Conservation (phyloP, 139 green algal species). For the Gonium pectorale region DNA sequence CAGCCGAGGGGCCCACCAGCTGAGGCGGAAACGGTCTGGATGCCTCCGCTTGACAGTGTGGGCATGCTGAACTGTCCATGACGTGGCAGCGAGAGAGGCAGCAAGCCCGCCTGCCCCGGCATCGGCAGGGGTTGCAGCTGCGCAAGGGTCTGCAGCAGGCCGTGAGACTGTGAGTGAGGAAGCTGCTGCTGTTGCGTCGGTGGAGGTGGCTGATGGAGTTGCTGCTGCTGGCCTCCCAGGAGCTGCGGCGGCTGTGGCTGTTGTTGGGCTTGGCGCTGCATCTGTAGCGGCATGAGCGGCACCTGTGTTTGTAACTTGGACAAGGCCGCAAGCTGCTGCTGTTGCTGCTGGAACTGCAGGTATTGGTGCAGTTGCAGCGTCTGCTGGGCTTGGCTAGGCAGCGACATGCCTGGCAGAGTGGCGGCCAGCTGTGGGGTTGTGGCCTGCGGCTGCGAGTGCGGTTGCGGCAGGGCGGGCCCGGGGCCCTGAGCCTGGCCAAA, state of each 20-base stretch:
- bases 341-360: constrained; percentile 35
- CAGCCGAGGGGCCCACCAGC: too few relatives aligned
- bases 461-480: not conserved
- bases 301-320: not conserved
- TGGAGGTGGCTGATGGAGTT: not conserved
- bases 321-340: constrained; percentile 7
- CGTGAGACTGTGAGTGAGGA: not conserved
- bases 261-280: not conserved
- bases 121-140: constrained; percentile 9
- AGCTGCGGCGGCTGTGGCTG: not conserved
- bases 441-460: not conserved
- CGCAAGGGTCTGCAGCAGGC: not conserved
- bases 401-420: not conserved
- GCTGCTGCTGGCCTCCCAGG: not conserved
- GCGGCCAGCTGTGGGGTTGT: not conserved
- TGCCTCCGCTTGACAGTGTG: too few relatives aligned
- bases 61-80: too few relatives aligned
- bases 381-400: not conserved
- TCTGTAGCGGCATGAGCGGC: not conserved
- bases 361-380: constrained; percentile 44
- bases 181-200: not conserved
- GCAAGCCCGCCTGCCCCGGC: not conserved
- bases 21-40: too few relatives aligned
- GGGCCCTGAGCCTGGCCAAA: not conserved
- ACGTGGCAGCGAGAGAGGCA: constrained; percentile 1